Evolutionary conservation across 73 alveolate species (phyloP), one percentile per base, ranked within the genome.

Genomic region (Paramecium bursaria): DNA sequence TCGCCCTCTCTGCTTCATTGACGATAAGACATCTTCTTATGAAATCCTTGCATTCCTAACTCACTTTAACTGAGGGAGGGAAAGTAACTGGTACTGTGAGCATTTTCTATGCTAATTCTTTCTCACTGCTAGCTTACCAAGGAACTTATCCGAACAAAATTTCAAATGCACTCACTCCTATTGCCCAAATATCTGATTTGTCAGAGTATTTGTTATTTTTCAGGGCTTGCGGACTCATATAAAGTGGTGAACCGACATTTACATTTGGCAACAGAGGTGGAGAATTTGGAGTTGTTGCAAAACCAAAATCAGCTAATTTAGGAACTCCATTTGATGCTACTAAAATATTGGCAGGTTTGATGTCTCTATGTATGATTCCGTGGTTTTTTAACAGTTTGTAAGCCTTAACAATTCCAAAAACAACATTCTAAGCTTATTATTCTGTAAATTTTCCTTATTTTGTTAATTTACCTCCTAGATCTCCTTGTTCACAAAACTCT

Each of bases 231-330:
- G 97, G 97, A 27, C 95, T 91, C 74, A 92, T 92, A 54, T 92
- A 92, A 73, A 88, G 91, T 17, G 97, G 97, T 10, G 95, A 86
- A 30, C 97, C 97, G 27, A 92, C 97, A 74, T 92, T 92, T 17
- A 89, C 87, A 82, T 86, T 53, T 21, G 61, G 76, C 26, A 53
- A 42, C 11, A 61, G 50, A 19, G 89, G 89, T 15, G 75, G 85
- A 17, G 89, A 61, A 22, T 79, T 79, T 11, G 76, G 73, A 23
- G 75, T 73, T 6, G 75, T 79, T 27, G 87, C 75, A 48, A 85
- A 85, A 17, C 86, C 90, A 73, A 79, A 87, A 31, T 85, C 91
- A 23, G 91, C 85, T 50, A 87, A 48, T 73, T 82, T 79, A n/a
- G 88, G 76, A 73, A 50, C 76, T 3, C 87, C 85, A 4, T 75